These are phyloP conservation scores for Apophysomyces variabilis DNA, from an alignment of 371 early-diverging fungal species.

Conservation along the genomic window DNA sequence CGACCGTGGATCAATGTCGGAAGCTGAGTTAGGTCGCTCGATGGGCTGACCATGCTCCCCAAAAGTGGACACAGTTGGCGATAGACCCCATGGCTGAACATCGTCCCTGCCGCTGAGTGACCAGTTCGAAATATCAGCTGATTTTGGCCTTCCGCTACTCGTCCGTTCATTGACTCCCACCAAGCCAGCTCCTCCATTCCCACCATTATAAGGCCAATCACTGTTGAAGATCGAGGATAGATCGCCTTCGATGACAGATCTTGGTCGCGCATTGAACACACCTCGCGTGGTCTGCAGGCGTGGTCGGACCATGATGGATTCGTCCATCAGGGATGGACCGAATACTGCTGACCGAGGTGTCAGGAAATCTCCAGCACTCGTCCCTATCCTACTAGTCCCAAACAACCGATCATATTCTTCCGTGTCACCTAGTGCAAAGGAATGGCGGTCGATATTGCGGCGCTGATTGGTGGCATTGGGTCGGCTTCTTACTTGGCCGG, in stretches of 20 bases:
- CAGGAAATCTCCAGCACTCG: not conserved
- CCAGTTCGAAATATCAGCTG: conserved; percentile 59
- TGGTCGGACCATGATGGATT: conserved; percentile 16
- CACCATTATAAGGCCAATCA: conserved; percentile 30
- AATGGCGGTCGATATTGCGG: conserved; percentile 71
- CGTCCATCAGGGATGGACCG: conserved; percentile 23
- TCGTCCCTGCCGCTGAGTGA: conserved; percentile 12
- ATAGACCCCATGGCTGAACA: conserved; percentile 29
- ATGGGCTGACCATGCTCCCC: conserved; percentile 43
- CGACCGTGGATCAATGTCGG: conserved; percentile 46
- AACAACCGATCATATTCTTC: conserved; percentile 54
- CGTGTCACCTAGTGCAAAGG: conserved; percentile 63
- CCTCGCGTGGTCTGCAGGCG: conserved; percentile 4
- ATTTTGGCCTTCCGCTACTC: conserved; percentile 57
- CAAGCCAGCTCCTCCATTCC: conserved; percentile 14
- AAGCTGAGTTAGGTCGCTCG: conserved; percentile 57
- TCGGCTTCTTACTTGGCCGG: conserved; percentile 42
- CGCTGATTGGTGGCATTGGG: conserved; percentile 37
- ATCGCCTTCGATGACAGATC: conserved; percentile 55
- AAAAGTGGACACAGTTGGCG: conserved; percentile 45
- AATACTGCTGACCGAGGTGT: conserved; percentile 3
- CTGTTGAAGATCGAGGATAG: conserved; percentile 49
- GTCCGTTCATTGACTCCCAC: conserved; percentile 31
- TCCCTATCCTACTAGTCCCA: conserved; percentile 15
- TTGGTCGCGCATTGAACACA: conserved; percentile 33